These are phyloP conservation scores for Aegle marmelos DNA, from an alignment of 345 rosid genomes.

Conservation along the genomic window DNA sequence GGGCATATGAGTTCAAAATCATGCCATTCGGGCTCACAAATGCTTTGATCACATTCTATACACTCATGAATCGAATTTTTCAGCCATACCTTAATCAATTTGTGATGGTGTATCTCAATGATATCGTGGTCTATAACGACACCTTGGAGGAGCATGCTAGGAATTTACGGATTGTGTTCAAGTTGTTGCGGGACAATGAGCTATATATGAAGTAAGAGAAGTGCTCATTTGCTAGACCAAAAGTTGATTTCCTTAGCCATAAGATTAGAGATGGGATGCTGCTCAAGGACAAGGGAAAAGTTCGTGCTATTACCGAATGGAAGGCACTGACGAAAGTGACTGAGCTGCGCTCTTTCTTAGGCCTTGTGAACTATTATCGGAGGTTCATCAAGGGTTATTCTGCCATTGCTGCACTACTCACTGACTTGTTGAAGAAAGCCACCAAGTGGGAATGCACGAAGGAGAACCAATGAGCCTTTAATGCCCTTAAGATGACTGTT, in stretches of 20 bases:
- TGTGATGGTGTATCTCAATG: neutral
- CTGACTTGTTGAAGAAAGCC: constrained; percentile 1
- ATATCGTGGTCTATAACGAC: neutral
- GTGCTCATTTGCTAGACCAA: neutral
- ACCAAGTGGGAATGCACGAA: neutral
- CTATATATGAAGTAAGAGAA: neutral
- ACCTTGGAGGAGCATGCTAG: neutral
- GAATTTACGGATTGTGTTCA: neutral
- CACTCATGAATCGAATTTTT: neutral
- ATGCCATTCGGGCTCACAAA: too few species aligned
- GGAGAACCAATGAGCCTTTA: neutral
- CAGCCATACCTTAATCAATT: neutral
- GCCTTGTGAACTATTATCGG: neutral
- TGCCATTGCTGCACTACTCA: neutral
- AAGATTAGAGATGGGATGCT: neutral
- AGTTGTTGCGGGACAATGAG: neutral
- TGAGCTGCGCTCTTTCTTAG: neutral
- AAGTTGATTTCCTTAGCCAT: neutral
- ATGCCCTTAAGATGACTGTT: neutral
- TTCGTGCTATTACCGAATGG: neutral
- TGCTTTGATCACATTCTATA: too few species aligned
- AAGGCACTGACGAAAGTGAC: neutral
- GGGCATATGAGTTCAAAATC: too few species aligned
- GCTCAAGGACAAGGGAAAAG: neutral
- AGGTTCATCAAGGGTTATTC: neutral